Base-by-base conservation (phyloP, 768 basidiomycete species). In the Tylopilus sp. region DNA sequence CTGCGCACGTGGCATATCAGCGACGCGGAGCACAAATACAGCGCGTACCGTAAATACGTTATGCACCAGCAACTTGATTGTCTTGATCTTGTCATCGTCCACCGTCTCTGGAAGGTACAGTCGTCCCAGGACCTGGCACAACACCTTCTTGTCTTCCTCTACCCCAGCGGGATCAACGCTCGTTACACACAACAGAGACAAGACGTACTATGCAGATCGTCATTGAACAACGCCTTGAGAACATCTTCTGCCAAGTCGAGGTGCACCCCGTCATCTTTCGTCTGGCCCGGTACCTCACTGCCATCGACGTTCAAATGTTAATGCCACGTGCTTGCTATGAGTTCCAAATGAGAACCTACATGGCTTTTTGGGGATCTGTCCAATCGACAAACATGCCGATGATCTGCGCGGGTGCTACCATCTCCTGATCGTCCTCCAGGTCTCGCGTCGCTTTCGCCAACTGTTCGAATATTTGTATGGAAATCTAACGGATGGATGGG, bases 361-460 rank as follows among this genome's bases (percentile, higher is more conserved):
- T 77, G 31, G 79, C 78, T 61, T 89, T 91, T 61, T 81, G 75
- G 0, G 91, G 88, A 63, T 95, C 86, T 4, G 88, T 90, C 92
- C 93, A 95, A 57, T 94, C 91, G 3, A 86, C 76, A 61, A 95
- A 77, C 69, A 94, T 78, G n/a, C 84, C 71, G 0, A 82, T 85
- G 51, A 91, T 83, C 60, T 91, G 88, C 18, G 80, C 71, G 0
- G 87, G 81, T 0, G 79, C 71, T 11, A 91, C 79, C 83, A 89
- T 88, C 38, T 83, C 80, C 60, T 87, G 80, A 41, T 81, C 84
- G 1, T 85, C 85, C 3, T 88, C 89, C 21, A 85, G 66, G 13
- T 85, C 83, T 18, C 78, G 79, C 48, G 82, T 78, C 42, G 81
- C 74, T 15, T 75, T 70, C 4, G 76, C 69, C 11, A 88, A 77